phyloP scores from a whole-genome alignment of 192 early-diverging fungal genomes.

The Linnemannia elongata region DNA sequence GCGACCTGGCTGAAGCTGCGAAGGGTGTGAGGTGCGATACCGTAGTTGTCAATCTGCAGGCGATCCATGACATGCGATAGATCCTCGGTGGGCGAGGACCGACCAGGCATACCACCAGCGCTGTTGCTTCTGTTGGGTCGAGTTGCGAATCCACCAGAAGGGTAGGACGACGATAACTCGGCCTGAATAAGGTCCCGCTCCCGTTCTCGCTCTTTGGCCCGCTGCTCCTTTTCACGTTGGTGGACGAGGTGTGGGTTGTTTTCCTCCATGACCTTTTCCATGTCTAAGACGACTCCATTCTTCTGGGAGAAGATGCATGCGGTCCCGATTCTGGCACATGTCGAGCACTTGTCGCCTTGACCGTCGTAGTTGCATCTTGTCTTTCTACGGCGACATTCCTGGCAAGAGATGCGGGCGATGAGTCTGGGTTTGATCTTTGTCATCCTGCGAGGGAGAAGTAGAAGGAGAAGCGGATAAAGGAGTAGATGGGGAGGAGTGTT shows the following conservation, averaged over 20 bases:
- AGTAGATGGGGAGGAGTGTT: conserved; percentile 1
- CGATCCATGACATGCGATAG: conserved; percentile 47
- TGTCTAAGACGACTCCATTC: conserved; percentile 55
- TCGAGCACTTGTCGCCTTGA: conserved; percentile 51
- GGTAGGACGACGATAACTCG: conserved; percentile 20
- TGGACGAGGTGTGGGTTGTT: conserved; percentile 57
- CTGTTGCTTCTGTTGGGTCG: conserved; percentile 39
- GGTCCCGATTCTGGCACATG: conserved; percentile 50
- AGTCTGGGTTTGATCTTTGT: conserved; percentile 58
- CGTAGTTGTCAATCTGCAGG: conserved; percentile 50
- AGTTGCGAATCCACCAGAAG: conserved; percentile 15
- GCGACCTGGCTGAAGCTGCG: conserved; percentile 55
- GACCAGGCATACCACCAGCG: conserved; percentile 5
- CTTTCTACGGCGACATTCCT: conserved; percentile 49
- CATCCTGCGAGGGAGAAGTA: conserved; percentile 12
- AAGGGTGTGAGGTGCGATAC: conserved; percentile 55
- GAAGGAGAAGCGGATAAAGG: background rate
- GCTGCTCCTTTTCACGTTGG: conserved; percentile 48
- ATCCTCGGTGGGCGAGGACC: conserved; percentile 28
- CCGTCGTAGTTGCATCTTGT: conserved; percentile 57
- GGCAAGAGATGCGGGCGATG: conserved; percentile 55
- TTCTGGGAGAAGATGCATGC: conserved; percentile 55
- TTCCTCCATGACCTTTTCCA: conserved; percentile 56
- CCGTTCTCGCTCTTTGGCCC: conserved; percentile 24
- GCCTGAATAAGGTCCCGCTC: background rate